Percentiles rank a stretch among this genome's conserved stretches.
These are phyloP conservation scores for Tilletia horrida DNA, from an alignment of 1,284 basidiomycete species.

Conservation along the genomic window DNA sequence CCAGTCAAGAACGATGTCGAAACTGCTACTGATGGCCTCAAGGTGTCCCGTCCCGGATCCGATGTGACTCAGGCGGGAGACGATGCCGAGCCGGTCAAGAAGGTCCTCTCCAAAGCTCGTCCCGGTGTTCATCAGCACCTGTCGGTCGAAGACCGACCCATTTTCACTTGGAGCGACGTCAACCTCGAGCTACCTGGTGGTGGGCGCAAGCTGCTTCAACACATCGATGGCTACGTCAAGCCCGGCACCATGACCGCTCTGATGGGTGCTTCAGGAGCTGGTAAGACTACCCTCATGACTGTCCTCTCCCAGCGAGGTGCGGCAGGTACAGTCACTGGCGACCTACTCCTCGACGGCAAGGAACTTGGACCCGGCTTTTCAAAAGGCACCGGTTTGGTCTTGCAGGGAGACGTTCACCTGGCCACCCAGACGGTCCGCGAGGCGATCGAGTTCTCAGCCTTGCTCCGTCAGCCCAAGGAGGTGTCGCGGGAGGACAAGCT, in stretches of 20 bases:
- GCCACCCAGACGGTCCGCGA: slow-evolving; percentile 43
- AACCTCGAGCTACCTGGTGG: slow-evolving; percentile 21
- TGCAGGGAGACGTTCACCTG: slow-evolving; percentile 40
- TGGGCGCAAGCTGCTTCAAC: slow-evolving; percentile 30
- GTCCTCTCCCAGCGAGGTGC: slow-evolving; percentile 26
- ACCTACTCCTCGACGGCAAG: slow-evolving; percentile 28
- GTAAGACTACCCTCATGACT: slow-evolving; percentile 31
- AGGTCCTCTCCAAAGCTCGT: neutral
- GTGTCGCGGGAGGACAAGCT: slow-evolving; percentile 36
- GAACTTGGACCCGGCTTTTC: slow-evolving; percentile 25
- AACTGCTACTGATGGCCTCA: slow-evolving; percentile 19
- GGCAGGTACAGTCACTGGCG: slow-evolving; percentile 23
- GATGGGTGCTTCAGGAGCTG: slow-evolving; percentile 26
- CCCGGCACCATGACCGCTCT: slow-evolving; percentile 27
- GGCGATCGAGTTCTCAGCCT: slow-evolving; percentile 42
- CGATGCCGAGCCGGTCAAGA: neutral
- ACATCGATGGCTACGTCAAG: slow-evolving; percentile 27
- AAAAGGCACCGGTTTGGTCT: slow-evolving; percentile 28
- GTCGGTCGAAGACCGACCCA: slow-evolving; percentile 15
- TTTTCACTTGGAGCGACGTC: slow-evolving; percentile 31
- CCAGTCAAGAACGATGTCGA: slow-evolving; percentile 20
- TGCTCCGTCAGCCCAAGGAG: slow-evolving; percentile 41
- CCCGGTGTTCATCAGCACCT: neutral
- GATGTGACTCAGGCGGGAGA: slow-evolving; percentile 17
- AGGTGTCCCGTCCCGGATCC: neutral